Base-by-base conservation (phyloP, 257 asterid genomes). In the Agastache rugosa region DNA sequence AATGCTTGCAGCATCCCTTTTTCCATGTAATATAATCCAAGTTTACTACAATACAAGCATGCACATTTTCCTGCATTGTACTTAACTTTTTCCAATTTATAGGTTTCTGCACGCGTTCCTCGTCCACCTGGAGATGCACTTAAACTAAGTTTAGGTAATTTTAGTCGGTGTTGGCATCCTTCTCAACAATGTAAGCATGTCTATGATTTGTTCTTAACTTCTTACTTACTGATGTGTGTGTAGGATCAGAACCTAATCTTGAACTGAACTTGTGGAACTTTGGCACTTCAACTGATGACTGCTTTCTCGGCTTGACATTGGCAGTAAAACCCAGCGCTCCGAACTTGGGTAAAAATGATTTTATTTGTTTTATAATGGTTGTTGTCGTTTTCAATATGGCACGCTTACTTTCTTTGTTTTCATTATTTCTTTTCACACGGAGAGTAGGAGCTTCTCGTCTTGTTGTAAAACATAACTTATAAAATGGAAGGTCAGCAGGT, bases 211-310 rank as follows among this genome's bases (percentile, higher is more conserved):
- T 56, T 72, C 80, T n/a, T n/a, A n/a, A n/a, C n/a, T n/a, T n/a
- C n/a, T 86, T 63, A 51, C 45, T 23, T 61, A 17, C 51, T 41
- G 12, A 44, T 27, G 47, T 67, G 59, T 71, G 53, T 81, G 79
- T 84, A 93, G 98, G 91, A 65, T 74, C 93, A 73, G 86, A 83
- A 78, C 98, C 98, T 62, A 93, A 93, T 85, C 98, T 93, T 83
- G 98, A 93, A 75, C 91, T 93, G 87, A 91, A 86, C 90, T 93
- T 93, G 70, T 89, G 98, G 96, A 86, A 88, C 87, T 93, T 87
- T 72, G 93, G 93, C 68, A 62, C 87, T 69, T 71, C 87, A 76
- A 68, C 44, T 44, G 96, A 93, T 78, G 96, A 90, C 78, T 92
- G 97, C 79, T 91, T 83, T 85, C 98, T 93, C 79, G 97, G 96